These are phyloP conservation scores for Diaporthe humulicola DNA, from an alignment of 2,329 filamentous ascomycete genomes.

Conservation along the genomic window DNA sequence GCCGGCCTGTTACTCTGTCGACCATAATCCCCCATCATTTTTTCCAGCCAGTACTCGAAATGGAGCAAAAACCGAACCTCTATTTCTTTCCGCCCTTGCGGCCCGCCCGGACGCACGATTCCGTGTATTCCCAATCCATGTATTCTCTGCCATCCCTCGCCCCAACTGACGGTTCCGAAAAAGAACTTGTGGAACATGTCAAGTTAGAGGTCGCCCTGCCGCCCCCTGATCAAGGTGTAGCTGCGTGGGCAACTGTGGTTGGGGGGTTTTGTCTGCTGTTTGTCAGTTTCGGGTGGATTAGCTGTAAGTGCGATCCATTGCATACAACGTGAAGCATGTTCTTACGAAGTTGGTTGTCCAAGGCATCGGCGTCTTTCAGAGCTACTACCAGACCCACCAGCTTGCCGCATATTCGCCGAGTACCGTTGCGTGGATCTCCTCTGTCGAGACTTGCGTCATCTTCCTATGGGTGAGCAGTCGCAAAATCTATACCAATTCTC, in stretches of 20 bases:
- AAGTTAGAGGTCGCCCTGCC: not conserved
- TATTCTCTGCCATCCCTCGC: too few relatives aligned
- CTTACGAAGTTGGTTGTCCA: not conserved
- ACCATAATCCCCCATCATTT: not conserved
- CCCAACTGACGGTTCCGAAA: not conserved
- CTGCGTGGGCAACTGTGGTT: not conserved
- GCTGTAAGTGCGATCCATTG: not conserved
- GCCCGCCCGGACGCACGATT: too few relatives aligned
- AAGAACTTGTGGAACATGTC: too few relatives aligned
- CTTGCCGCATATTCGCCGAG: constrained; percentile 58
- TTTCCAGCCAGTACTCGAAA: not conserved
- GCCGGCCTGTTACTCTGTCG: not conserved
- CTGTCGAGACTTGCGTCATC: constrained; percentile 56
- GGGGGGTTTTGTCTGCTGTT: not conserved
- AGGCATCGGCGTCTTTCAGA: constrained; percentile 59
- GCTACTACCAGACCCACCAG: constrained; percentile 60
- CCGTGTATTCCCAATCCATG: too few relatives aligned
- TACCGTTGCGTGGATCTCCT: constrained; percentile 64
- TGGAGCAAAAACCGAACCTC: not conserved
- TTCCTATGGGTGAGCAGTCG: constrained; percentile 30
- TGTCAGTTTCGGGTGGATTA: not conserved
- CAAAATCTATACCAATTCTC: not conserved
- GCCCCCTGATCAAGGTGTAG: not conserved
- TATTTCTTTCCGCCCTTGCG: not conserved
- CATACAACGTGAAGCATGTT: not conserved